Conservation (phyloP, 73 alveolate species). For the Paramecium bursaria region DNA sequence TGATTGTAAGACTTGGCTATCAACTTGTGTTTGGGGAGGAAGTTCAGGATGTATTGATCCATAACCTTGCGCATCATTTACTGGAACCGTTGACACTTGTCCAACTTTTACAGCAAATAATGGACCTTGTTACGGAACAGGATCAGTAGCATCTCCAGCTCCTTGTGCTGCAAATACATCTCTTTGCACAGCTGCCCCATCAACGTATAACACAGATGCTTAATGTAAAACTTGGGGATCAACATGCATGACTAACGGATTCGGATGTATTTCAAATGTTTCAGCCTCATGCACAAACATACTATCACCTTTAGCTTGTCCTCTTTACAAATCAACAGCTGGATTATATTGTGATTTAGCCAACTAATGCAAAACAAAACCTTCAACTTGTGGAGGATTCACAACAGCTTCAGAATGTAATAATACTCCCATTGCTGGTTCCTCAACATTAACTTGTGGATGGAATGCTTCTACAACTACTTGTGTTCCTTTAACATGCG, state of each 20-base stretch:
- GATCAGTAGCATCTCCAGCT: neutral
- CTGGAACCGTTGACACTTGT: slow-evolving; percentile 22
- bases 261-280: slow-evolving; percentile 16
- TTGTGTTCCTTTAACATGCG: slow-evolving; percentile 31
- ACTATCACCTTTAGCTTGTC: too few relatives aligned
- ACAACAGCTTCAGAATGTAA: slow-evolving; percentile 2
- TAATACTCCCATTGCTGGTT: slow-evolving; percentile 53
- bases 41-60: slow-evolving; percentile 18
- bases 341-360: too few relatives aligned
- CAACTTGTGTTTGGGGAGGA: slow-evolving; percentile 21
- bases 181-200: slow-evolving; percentile 27
- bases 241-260: slow-evolving; percentile 23
- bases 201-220: neutral
- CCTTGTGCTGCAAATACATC: neutral
- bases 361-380: too few relatives aligned
- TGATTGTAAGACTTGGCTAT: neutral
- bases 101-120: slow-evolving; percentile 20
- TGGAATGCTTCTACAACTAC: slow-evolving; percentile 24
- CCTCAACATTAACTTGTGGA: slow-evolving; percentile 23
- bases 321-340: too few relatives aligned
- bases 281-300: too few relatives aligned
- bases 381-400: slow-evolving; percentile 6
- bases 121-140: slow-evolving; percentile 17
- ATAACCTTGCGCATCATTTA: slow-evolving; percentile 8
- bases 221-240: neutral